These are phyloP conservation scores for Colletotrichum ledebouriae DNA, from an alignment of 2,329 filamentous ascomycete species.

Conservation along the genomic window DNA sequence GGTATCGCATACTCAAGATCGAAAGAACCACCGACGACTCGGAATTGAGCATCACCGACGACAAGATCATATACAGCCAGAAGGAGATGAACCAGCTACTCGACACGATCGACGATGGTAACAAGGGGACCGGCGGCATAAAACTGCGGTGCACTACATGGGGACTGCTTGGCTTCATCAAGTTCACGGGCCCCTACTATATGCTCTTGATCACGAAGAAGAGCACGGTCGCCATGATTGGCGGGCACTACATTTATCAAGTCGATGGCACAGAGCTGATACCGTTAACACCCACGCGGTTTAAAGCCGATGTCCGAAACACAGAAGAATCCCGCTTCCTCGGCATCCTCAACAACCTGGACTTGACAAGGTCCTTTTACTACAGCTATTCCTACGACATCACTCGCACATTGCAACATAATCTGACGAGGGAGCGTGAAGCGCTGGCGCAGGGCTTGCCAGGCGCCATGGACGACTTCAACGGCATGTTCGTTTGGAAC, in stretches of 20 bases:
- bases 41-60: constrained; percentile 88
- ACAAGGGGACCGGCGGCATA: constrained; percentile 89
- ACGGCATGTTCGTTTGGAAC: constrained; percentile 99
- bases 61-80: constrained; percentile 94
- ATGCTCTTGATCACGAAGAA: constrained; percentile 98
- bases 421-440: constrained; percentile 84
- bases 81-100: constrained; percentile 94
- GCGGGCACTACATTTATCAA: constrained; percentile 96
- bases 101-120: constrained; percentile 94
- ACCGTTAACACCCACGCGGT: constrained; percentile 82
- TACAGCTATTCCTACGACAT: constrained; percentile 99
- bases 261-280: constrained; percentile 94
- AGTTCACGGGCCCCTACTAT: constrained; percentile 95
- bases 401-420: constrained; percentile 91
- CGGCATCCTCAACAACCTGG: constrained; percentile 89
- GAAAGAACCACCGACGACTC: constrained; percentile 83
- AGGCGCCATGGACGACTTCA: constrained; percentile 72
- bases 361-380: constrained; percentile 93
- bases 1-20: constrained; percentile 94
- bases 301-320: constrained; percentile 82
- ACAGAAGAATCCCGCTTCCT: constrained; percentile 92
- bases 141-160: constrained; percentile 91
- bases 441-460: constrained; percentile 75
- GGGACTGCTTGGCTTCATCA: constrained; percentile 95
- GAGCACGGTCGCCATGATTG: constrained; percentile 95